These are phyloP conservation scores for Alternaria ethzedia DNA, from an alignment of 2,329 filamentous ascomycete genomes.

Conservation along the genomic window DNA sequence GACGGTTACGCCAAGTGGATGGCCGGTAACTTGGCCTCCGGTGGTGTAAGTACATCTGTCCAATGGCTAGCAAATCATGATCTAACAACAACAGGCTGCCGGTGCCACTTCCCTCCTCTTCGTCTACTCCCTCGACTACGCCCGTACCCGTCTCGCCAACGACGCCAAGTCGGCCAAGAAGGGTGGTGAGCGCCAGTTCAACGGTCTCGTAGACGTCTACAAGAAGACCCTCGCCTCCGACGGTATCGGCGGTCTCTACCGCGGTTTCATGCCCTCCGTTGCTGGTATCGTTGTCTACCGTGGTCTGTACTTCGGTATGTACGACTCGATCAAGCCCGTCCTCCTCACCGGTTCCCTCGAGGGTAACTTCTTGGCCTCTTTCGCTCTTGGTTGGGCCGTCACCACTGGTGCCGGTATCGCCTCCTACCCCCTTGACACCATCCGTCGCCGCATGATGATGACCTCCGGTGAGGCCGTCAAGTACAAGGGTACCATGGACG, in stretches of 20 bases:
- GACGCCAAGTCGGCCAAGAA: constrained; percentile 98
- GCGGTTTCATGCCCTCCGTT: constrained; percentile 99
- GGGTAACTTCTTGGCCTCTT: constrained; percentile 99
- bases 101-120: constrained; percentile 99
- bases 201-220: constrained; percentile 99
- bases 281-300: constrained; percentile 99
- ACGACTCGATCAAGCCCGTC: constrained; percentile 99
- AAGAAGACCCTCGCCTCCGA: constrained; percentile 99
- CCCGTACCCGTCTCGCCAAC: constrained; percentile 99
- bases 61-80: not conserved
- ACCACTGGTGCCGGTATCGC: constrained; percentile 99
- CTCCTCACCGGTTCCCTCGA: constrained; percentile 88
- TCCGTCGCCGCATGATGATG: constrained; percentile 99
- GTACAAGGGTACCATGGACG: constrained; percentile 97
- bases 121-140: constrained; percentile 99
- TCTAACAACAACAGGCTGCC: constrained; percentile 68
- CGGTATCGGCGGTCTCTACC: constrained; percentile 99
- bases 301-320: constrained; percentile 99
- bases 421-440: constrained; percentile 99
- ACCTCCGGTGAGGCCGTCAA: constrained; percentile 96
- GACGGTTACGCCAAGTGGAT: constrained; percentile 99
- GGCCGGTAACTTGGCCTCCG: constrained; percentile 98
- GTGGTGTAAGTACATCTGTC: constrained; percentile 77
- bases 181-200: constrained; percentile 99
- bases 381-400: constrained; percentile 97